phyloP scores from a whole-genome alignment of 768 basidiomycete genomes.

The Leccinum rimulosum region DNA sequence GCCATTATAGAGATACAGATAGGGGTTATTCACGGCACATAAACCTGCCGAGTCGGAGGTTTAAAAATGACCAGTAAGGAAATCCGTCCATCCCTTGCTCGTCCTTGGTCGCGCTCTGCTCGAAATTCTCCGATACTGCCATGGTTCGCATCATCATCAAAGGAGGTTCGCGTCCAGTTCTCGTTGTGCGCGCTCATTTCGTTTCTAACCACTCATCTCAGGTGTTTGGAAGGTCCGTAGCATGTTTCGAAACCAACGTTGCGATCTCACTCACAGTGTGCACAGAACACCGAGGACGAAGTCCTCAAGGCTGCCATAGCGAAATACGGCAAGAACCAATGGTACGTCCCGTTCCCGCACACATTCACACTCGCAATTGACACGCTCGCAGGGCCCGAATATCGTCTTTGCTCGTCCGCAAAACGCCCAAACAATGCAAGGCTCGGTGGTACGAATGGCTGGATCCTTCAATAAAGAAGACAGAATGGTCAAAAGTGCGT shows the following conservation, averaged over 20 bases:
- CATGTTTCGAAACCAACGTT: not conserved
- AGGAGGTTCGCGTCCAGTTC: slow-evolving; percentile 54
- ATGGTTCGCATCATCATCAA: slow-evolving; percentile 94
- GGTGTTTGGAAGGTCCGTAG: slow-evolving; percentile 77
- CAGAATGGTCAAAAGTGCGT: slow-evolving; percentile 95
- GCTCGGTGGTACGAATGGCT: slow-evolving; percentile 99
- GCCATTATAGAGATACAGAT: not conserved
- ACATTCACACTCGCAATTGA: not conserved
- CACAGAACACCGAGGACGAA: slow-evolving; percentile 93
- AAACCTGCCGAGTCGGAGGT: slow-evolving; percentile 16
- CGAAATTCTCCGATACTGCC: not conserved
- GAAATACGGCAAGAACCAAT: slow-evolving; percentile 97
- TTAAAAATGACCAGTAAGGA: slow-evolving; percentile 12
- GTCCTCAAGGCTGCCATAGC: slow-evolving; percentile 98
- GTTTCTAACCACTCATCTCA: slow-evolving; percentile 24
- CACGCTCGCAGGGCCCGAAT: slow-evolving; percentile 78
- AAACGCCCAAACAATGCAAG: slow-evolving; percentile 99
- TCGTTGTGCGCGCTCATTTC: not conserved
- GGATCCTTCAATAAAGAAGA: slow-evolving; percentile 99
- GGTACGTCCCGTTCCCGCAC: slow-evolving; percentile 39
- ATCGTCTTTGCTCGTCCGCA: slow-evolving; percentile 93
- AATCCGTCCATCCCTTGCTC: not conserved
- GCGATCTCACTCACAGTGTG: slow-evolving; percentile 9
- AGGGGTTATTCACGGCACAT: not conserved
- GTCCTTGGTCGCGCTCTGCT: not conserved